phyloP scores from a whole-genome alignment of 2,329 filamentous ascomycete species.

The Arachnopeziza araneosa region DNA sequence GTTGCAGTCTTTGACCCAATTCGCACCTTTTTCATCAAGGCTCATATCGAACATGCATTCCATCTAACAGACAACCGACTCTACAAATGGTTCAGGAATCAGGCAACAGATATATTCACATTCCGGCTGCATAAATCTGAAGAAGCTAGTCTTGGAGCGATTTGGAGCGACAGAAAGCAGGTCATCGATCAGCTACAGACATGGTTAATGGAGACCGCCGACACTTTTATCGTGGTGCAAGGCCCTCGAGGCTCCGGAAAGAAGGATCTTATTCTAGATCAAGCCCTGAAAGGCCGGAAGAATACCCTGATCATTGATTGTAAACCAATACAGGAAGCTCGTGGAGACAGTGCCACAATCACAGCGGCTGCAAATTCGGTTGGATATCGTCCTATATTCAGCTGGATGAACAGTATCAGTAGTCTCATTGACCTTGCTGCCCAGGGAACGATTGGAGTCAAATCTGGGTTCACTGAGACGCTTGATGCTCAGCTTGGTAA shows the following conservation, averaged over 20 bases:
- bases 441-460: conserved; percentile 88
- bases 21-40: conserved; percentile 84
- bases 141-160: conserved; percentile 65
- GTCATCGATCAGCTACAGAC: conserved; percentile 76
- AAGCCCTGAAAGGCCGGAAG: conserved; percentile 69
- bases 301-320: conserved; percentile 86
- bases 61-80: conserved; percentile 67
- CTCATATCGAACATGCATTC: conserved; percentile 75
- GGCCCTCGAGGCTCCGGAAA: conserved; percentile 90
- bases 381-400: conserved; percentile 89
- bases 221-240: conserved; percentile 91
- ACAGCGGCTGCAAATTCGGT: conserved; percentile 74
- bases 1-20: conserved; percentile 93
- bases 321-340: conserved; percentile 85
- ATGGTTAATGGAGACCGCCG: conserved; percentile 82
- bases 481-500: conserved; percentile 84
- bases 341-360: conserved; percentile 82
- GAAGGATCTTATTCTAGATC: conserved; percentile 78
- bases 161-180: conserved; percentile 80
- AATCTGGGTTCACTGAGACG: conserved; percentile 90
- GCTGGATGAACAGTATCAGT: conserved; percentile 92
- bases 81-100: conserved; percentile 75
- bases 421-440: conserved; percentile 89
- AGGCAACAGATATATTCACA: conserved; percentile 60
- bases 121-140: conserved; percentile 54